A percentile compares a stretch with the other conserved stretches of the same genome.
phyloP scores from a whole-genome alignment of 1,139 yeast species.

The Blastobotrys petasosporus region DNA sequence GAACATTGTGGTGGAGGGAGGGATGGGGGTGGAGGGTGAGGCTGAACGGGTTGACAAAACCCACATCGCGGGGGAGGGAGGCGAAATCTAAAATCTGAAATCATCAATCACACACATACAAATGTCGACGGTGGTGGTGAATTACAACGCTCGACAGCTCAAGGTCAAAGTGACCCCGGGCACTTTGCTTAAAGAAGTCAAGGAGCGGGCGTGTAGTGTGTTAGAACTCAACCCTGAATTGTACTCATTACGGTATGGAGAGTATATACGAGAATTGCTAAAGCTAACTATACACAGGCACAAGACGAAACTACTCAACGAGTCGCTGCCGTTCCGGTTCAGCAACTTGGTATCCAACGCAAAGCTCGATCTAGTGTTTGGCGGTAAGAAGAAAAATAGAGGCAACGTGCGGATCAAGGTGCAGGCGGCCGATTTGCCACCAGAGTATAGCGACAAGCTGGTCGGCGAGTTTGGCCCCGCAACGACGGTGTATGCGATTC shows the following conservation, averaged over 20 bases:
- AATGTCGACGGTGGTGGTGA: slow-evolving; percentile 19
- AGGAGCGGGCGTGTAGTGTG: slow-evolving; percentile 23
- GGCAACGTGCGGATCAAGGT: slow-evolving; percentile 23
- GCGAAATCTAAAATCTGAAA: no score
- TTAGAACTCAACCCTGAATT: slow-evolving; percentile 21
- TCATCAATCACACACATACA: neutral
- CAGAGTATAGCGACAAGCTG: slow-evolving; percentile 8
- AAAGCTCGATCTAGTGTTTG: slow-evolving; percentile 24
- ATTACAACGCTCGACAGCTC: slow-evolving; percentile 20
- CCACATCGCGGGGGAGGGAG: neutral
- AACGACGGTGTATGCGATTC: slow-evolving; percentile 24
- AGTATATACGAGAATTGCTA: neutral
- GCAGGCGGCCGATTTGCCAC: slow-evolving; percentile 20
- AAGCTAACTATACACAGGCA: slow-evolving; percentile 2
- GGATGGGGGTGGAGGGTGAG: neutral
- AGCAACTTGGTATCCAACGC: slow-evolving; percentile 28
- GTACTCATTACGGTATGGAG: slow-evolving; percentile 24
- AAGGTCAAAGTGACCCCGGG: slow-evolving; percentile 26
- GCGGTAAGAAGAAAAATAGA: slow-evolving; percentile 12
- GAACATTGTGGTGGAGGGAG: neutral
- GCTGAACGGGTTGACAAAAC: neutral
- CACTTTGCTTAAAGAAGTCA: slow-evolving; percentile 26
- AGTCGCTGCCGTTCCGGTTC: slow-evolving; percentile 26
- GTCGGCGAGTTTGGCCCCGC: slow-evolving; percentile 19
- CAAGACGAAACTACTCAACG: slow-evolving; percentile 18